These are phyloP conservation scores for Cystoderma amianthinum DNA, from an alignment of 768 basidiomycete genomes.

Conservation along the genomic window DNA sequence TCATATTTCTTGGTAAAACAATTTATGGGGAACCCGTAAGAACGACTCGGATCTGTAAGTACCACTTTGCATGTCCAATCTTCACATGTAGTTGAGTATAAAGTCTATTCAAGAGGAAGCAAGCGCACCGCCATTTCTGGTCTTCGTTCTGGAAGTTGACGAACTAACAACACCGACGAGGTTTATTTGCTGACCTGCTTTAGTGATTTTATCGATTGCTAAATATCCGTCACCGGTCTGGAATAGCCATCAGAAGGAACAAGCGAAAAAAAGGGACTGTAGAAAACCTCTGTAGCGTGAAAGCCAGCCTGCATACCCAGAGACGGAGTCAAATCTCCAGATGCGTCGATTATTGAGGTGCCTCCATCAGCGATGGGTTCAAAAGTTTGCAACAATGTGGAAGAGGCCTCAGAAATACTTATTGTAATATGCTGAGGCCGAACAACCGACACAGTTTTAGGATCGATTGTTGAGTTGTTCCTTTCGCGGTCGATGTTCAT, in stretches of 20 bases:
- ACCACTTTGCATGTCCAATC: conserved; percentile 38
- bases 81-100: conserved; percentile 12
- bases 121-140: neutral
- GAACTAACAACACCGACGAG: neutral
- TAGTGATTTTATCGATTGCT: neutral
- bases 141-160: neutral
- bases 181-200: neutral
- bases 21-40: conserved; percentile 30
- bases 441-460: no score
- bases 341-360: no score
- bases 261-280: neutral
- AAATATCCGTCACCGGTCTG: neutral
- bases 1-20: conserved; percentile 43
- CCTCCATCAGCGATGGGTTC: no score
- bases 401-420: no score
- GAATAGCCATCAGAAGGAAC: neutral
- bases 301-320: neutral
- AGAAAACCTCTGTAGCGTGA: neutral
- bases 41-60: conserved; percentile 47
- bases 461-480: no score
- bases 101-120: neutral
- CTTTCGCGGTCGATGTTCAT: no score
- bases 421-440: no score
- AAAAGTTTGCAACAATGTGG: no score
- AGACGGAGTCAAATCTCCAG: no score